A percentile compares a stretch with the other conserved stretches of the same genome.
phyloP scores from a whole-genome alignment of 768 basidiomycete species.

The Butyriboletus loyo region DNA sequence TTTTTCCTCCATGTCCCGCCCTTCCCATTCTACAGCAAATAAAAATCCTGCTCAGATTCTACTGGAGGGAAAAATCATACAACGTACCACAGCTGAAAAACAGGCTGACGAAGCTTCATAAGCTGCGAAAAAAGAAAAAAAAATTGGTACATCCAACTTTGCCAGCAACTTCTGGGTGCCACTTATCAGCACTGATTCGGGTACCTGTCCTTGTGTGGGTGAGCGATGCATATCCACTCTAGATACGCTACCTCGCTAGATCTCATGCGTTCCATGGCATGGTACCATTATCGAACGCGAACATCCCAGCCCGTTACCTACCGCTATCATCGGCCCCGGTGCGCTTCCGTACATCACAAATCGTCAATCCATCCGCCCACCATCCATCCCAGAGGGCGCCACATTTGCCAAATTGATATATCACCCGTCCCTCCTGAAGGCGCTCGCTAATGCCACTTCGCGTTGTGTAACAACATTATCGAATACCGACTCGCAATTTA shows the following conservation, averaged over 20 bases:
- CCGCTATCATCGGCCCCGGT: conserved; percentile 39
- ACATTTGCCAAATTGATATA: conserved; percentile 71
- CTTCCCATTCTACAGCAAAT: too few relatives aligned
- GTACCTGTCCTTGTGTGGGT: conserved; percentile 31
- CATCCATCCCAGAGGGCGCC: conserved; percentile 46
- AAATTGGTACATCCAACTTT: too few relatives aligned
- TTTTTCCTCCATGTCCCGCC: too few relatives aligned
- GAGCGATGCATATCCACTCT: neutral
- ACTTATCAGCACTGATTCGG: too few relatives aligned
- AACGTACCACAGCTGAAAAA: too few relatives aligned
- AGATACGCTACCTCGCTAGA: conserved; percentile 77
- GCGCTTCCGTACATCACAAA: conserved; percentile 15
- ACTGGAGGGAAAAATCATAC: too few relatives aligned
- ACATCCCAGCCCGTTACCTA: conserved; percentile 61
- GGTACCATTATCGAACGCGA: conserved; percentile 59
- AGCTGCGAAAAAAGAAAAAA: too few relatives aligned
- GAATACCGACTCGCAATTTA: too few relatives aligned
- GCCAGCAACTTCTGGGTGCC: too few relatives aligned
- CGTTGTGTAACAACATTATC: too few relatives aligned
- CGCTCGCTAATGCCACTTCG: conserved; percentile 71
- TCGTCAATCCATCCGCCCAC: conserved; percentile 40
- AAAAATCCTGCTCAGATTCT: too few relatives aligned
- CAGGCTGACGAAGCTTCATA: too few relatives aligned
- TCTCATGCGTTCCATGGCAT: conserved; percentile 65
- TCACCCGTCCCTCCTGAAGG: conserved; percentile 81